Conservation (phyloP, 2,329 filamentous ascomycete species). For the Talaromyces sp. region DNA sequence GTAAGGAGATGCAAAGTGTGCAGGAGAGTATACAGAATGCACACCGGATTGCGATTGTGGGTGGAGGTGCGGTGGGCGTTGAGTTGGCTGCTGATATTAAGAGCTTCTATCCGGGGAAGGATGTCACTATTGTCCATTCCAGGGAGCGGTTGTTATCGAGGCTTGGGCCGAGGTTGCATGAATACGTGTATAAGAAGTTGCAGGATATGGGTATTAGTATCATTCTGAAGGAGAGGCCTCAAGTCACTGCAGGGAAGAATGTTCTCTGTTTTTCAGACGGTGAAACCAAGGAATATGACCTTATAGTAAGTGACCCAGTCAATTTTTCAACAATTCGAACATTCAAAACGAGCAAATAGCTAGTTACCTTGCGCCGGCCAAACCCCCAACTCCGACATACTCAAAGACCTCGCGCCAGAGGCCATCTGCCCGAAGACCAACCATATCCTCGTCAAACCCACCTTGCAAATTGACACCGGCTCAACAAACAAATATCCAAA, state of each 20-base stretch:
- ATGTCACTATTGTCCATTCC: slow-evolving; percentile 6
- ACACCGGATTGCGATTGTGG: neutral
- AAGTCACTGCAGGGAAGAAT: neutral
- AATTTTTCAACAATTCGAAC: neutral
- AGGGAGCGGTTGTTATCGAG: neutral
- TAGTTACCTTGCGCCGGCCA: slow-evolving; percentile 6
- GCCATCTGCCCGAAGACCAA: neutral
- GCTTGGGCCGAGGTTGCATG: slow-evolving; percentile 2
- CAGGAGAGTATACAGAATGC: neutral
- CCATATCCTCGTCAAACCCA: neutral
- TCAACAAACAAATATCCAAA: neutral
- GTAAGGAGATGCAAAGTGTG: neutral
- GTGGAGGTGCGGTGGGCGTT: slow-evolving; percentile 3
- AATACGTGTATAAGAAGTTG: neutral
- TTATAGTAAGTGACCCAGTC: neutral
- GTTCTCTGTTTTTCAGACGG: neutral
- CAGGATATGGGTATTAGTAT: neutral
- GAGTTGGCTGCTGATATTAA: slow-evolving; percentile 7
- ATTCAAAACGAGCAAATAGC: neutral
- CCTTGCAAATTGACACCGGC: neutral
- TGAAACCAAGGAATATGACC: neutral
- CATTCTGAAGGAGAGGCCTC: neutral
- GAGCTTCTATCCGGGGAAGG: slow-evolving; percentile 2
- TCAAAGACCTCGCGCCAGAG: neutral
- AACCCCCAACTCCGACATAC: neutral